These are phyloP conservation scores for Exophiala spinifera DNA, from an alignment of 2,329 filamentous ascomycete species.

Conservation along the genomic window DNA sequence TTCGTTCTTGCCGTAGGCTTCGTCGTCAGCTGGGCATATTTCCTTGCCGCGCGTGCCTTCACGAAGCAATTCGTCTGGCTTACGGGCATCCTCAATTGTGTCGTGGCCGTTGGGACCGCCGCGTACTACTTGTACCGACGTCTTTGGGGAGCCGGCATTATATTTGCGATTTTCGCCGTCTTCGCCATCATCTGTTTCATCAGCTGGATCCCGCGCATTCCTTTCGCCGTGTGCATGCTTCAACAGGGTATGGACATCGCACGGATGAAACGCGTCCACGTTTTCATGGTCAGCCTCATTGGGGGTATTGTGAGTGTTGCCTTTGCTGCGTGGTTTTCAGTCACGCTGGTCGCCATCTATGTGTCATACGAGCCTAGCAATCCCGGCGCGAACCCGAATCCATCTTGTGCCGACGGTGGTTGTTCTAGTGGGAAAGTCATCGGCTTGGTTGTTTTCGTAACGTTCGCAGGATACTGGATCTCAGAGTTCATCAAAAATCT, in stretches of 20 bases:
- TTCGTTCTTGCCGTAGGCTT: conserved; percentile 73
- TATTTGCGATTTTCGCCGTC: conserved; percentile 77
- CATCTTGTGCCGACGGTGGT: conserved; percentile 51
- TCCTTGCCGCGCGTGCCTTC: conserved; percentile 70
- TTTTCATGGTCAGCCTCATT: conserved; percentile 80
- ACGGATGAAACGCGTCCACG: conserved; percentile 71
- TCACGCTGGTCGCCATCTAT: conserved; percentile 83
- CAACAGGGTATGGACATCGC: conserved; percentile 81
- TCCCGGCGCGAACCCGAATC: conserved; percentile 43
- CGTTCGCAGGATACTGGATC: conserved; percentile 92
- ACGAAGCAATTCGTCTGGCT: conserved; percentile 92
- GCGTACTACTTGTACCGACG: conserved; percentile 76
- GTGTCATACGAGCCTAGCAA: conserved; percentile 71
- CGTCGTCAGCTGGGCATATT: conserved; percentile 72
- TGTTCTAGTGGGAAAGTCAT: conserved; percentile 77
- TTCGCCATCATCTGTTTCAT: conserved; percentile 82
- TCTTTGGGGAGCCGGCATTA: conserved; percentile 81
- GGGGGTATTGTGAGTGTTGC: conserved; percentile 74
- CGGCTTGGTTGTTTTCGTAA: conserved; percentile 79
- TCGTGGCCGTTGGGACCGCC: conserved; percentile 78
- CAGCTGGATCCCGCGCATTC: conserved; percentile 85
- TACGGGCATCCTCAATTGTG: conserved; percentile 82
- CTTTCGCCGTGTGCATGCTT: conserved; percentile 87
- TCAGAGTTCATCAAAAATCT: conserved; percentile 92
- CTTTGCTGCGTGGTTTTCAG: conserved; percentile 79